Conservation (phyloP, 2,329 filamentous ascomycete genomes). For the Pseudogymnoascus sp. region DNA sequence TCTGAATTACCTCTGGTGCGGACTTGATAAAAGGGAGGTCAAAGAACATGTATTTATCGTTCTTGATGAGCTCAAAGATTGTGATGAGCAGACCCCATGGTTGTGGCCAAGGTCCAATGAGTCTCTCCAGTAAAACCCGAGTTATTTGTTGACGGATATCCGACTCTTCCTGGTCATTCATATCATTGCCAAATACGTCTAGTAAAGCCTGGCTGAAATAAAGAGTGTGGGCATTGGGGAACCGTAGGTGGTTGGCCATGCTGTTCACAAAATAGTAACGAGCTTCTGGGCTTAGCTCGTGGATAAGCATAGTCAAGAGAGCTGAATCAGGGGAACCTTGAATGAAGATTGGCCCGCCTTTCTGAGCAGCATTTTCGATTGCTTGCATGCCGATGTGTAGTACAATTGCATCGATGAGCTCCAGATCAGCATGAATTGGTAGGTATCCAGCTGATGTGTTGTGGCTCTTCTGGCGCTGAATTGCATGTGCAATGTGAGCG, state of each 20-base stretch:
- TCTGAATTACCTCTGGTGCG: constrained; percentile 64
- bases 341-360: constrained; percentile 57
- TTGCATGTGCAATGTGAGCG: constrained; percentile 66
- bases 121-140: constrained; percentile 76
- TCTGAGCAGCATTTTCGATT: constrained; percentile 49
- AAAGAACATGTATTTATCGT: constrained; percentile 85
- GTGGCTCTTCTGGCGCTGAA: constrained; percentile 51
- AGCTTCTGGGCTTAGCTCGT: constrained; percentile 65
- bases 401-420: constrained; percentile 73
- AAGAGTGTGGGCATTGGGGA: constrained; percentile 79
- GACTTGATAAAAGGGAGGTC: constrained; percentile 87
- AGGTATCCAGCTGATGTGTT: constrained; percentile 59
- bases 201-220: constrained; percentile 86
- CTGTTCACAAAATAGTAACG: constrained; percentile 78
- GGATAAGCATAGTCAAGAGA: constrained; percentile 67
- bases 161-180: constrained; percentile 63
- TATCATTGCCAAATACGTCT: constrained; percentile 73
- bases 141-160: constrained; percentile 88
- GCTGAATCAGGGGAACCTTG: constrained; percentile 58
- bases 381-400: constrained; percentile 72
- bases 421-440: constrained; percentile 58
- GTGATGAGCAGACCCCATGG: constrained; percentile 92
- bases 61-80: constrained; percentile 82
- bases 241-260: constrained; percentile 86
- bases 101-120: constrained; percentile 84